Evolutionary conservation across 257 asterid genomes (phyloP), one percentile per base, ranked within the genome.

Genomic region (Solanum rostratum): DNA sequence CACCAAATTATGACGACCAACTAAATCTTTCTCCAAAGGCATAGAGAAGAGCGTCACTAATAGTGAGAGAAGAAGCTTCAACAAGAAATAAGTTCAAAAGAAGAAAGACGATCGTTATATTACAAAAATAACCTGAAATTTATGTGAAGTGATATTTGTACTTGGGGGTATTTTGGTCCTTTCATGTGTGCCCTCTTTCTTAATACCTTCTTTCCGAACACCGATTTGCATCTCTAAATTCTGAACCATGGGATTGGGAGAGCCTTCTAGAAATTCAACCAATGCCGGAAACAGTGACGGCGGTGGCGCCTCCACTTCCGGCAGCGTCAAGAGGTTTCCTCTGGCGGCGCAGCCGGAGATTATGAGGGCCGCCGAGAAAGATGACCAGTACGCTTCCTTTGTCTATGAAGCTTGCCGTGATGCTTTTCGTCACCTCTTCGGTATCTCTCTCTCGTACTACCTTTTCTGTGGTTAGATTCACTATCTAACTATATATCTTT

Each of bases 291-390:
- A 92, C 55, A 86, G 92, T 20, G 80, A 83, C 70, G 55, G 76
- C 39, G 27, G 70, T 22, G 70, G 88, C 84, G 39, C 89, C 62
- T 53, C 79, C 37, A 59, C 85, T 49, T 76, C 80, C 63, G 22
- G 80, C 86, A 89, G 85, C 52, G 89, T 91, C 10, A 89, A 91
- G 85, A 81, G 92, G 70, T 95, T 97, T 63, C 97, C 97, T 1
- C 57, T 89, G 87, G 98, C 98, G 59, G 98, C 97, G 79, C 98
- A 92, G 88, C 98, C 99, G n/a, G 99, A 97, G 86, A 86, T 97
- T 59, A 97, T 97, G 98, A 91, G 99, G 85, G 98, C 99, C 0
- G 99, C 99, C 7, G 99, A 97, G 93, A 97, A 97, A 87, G 99
- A 97, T 82, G 99, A 97, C 57, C 98, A 97, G 90, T 97, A 94